Conservation (phyloP, 2,329 filamentous ascomycete species). For the Grosmannia huntii region DNA sequence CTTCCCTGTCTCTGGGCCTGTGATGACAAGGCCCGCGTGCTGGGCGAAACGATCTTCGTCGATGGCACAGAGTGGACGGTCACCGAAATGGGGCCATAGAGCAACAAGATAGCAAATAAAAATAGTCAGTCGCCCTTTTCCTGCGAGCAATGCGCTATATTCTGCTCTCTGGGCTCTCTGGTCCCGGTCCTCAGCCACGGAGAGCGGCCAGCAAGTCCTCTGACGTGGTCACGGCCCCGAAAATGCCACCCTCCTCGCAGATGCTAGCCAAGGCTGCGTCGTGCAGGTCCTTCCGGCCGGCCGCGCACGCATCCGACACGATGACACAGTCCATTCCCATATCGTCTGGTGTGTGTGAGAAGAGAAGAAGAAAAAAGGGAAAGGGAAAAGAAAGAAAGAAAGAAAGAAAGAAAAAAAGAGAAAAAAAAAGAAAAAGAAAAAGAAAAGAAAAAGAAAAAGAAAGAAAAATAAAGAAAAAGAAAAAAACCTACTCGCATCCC, state of each 20-base stretch:
- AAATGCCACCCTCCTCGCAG: slow-evolving; percentile 8
- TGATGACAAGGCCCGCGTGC: background rate
- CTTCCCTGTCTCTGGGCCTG: background rate
- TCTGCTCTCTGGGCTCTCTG: background rate
- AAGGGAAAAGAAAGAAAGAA: too few relatives aligned
- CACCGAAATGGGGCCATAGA: slow-evolving; percentile 1
- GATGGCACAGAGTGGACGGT: background rate
- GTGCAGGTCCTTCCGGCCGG: slow-evolving; percentile 3
- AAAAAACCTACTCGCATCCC: slow-evolving; percentile 5
- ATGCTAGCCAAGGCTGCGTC: slow-evolving; percentile 4
- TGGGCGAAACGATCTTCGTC: background rate
- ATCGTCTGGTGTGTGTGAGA: slow-evolving; percentile 2
- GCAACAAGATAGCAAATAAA: background rate
- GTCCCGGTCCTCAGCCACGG: background rate
- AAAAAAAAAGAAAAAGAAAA: background rate
- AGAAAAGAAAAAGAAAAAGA: background rate
- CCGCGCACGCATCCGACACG: slow-evolving; percentile 6
- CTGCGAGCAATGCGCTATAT: background rate
- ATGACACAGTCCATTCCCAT: slow-evolving; percentile 8
- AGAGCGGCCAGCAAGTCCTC: background rate
- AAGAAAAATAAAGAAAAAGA: background rate
- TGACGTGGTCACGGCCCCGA: slow-evolving; percentile 6
- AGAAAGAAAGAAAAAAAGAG: too few relatives aligned
- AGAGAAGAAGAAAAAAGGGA: background rate
- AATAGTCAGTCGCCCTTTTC: too few relatives aligned